Base-by-base conservation (phyloP, 331 rosid species). In the Prunus yedoensis region DNA sequence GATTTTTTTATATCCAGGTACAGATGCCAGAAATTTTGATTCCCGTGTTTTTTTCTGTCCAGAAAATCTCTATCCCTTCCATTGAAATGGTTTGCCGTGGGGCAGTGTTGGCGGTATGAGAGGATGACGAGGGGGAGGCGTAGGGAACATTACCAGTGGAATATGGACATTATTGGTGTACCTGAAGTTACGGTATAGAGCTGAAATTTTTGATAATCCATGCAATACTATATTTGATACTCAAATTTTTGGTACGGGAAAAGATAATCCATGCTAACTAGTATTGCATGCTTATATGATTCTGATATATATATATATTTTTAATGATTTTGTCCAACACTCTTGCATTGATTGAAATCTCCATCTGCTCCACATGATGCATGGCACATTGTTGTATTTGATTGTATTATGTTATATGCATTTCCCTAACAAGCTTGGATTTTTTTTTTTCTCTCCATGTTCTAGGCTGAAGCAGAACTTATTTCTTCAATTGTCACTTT, bases 81-180 rank as follows among this genome's bases (percentile, higher is more conserved):
- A 15, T 76, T 94, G 85, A 94, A 94, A 80, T 92, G 99, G 99
- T 94, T 90, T 87, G 89, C 97, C 17, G 79, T 92, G 69, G 99
- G 99, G 72, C 99, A 92, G 75, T 94, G 99, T 75, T 94, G 97
- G 99, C 92, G 99, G 63, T 94, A 94, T 38, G 99, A 94, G 87
- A 89, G 99, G 81, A 92, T 94, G 99, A 94, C 97, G 13, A 94
- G 97, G 83, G 99, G 99, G 14, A 91, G 99, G 67, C 95, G 97
- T 43, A 87, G 99, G 59, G 99, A 94, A 88, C 99, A 94, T 75
- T 94, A 92, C 63, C 99, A 94, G 60, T 94, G 99, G 99, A 94
- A 94, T 76, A 94, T 94, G 99, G 97, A 94, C 81, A 90, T 92
- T 68, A 84, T 94, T 71, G 99, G 99, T 80, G 96, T 94, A 59